Evolutionary conservation across 2,329 filamentous ascomycete genomes (phyloP), one percentile per base, ranked within the genome.

Genomic region (Neocatenulostroma microsporum): DNA sequence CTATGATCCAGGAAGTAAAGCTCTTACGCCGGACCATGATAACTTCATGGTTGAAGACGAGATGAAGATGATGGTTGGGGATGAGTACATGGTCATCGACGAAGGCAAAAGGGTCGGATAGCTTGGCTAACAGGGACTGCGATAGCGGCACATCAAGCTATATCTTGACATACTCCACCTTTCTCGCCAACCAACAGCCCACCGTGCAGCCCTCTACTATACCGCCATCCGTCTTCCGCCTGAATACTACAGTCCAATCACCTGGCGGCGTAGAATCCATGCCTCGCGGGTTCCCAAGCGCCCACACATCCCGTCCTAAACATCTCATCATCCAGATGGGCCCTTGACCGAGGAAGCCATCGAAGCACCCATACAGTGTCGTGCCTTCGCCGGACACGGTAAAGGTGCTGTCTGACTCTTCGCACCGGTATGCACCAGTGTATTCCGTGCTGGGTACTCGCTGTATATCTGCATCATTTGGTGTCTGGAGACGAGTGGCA

Each of bases 31-130:
- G 7, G 56, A 57, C 37, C 56, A 58, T 46, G 53, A 56, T 34
- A 57, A 58, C 31, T 59, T 58, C 25, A 30, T 18, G 17, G 34
- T 57, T n/a, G 54, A 58, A 35, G 45, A 48, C 11, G 56, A 57
- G 43, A 59, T 59, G 56, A 51, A 57, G 47, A 67, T 68, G 63
- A 64, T 67, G 62, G 61, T 66, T 12, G 63, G 65, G 4, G 65
- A 68, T 41, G 63, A 68, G 47, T 55, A 55, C 34, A 49, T 55
- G 53, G 47, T 55, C 15, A 50, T 53, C 23, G 48, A 53, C 5
- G 45, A 53, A 17, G 46, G 49, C 3, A 35, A 42, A 36, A 47
- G 46, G 36, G n/a, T n/a, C n/a, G n/a, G n/a, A n/a, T n/a, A n/a
- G n/a, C n/a, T n/a, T n/a, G n/a, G n/a, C n/a, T n/a, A n/a, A n/a